Conservation (phyloP, 331 rosid species). For the Prunus yedoensis region DNA sequence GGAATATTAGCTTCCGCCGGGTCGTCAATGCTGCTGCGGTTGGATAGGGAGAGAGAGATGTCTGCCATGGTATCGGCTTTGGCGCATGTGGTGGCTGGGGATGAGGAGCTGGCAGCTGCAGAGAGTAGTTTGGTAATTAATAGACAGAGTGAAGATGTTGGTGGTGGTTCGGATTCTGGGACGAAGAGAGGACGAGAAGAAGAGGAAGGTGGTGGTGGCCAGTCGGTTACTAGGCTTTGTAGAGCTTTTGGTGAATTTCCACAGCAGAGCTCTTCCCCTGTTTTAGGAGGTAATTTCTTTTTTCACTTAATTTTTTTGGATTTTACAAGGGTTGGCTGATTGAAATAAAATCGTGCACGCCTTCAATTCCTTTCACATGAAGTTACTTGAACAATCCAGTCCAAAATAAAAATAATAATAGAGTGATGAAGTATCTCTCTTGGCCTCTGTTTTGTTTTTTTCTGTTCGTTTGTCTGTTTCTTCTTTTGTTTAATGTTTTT, state of each 20-base stretch:
- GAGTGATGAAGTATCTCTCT: neutral
- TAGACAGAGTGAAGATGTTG: too few species aligned
- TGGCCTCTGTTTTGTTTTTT: neutral
- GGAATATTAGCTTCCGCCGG: neutral
- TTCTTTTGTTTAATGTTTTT: neutral
- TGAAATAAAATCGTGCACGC: slow-evolving; percentile 4
- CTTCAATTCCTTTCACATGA: neutral
- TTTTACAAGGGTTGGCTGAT: neutral
- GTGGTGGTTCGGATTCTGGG: neutral
- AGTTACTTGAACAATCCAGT: neutral
- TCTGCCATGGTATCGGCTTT: slow-evolving; percentile 43
- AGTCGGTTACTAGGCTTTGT: slow-evolving; percentile 20
- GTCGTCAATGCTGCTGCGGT: slow-evolving; percentile 6
- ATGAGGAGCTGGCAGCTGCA: neutral
- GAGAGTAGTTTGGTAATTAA: too few species aligned
- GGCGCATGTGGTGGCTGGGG: slow-evolving; percentile 38
- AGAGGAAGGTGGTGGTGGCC: neutral
- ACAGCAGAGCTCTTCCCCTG: slow-evolving; percentile 13
- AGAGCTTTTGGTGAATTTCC: slow-evolving; percentile 17
- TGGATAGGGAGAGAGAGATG: slow-evolving; percentile 43
- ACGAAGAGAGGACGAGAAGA: slow-evolving; percentile 34
- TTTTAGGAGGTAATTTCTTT: neutral
- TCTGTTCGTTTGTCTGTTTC: neutral
- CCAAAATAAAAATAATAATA: too few species aligned
- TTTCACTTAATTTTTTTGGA: neutral